Base-by-base conservation (phyloP, 2,329 filamentous ascomycete species). In the Fulvia fulva region DNA sequence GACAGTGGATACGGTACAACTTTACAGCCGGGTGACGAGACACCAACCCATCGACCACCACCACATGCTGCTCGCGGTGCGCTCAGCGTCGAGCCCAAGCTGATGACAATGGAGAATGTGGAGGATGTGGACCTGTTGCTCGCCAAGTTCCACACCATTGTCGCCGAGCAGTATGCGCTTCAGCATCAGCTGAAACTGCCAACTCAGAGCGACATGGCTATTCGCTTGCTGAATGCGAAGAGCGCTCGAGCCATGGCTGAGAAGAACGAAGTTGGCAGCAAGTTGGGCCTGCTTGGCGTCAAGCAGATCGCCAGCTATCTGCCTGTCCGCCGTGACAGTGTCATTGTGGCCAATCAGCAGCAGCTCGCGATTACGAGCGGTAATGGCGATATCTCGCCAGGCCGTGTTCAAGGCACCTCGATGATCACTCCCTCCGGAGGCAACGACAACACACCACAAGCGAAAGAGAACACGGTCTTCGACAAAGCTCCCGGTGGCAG, bases 111-210 rank as follows among this genome's bases (percentile, higher is more conserved):
- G 51, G 50, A 56, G 32, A 59, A 16, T 19, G 22, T 22, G 22
- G 32, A 53, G 22, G 41, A 58, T 21, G 21, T 51, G 12, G 43
- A 59, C n/a, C 19, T 56, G 43, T 53, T 60, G 25, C 56, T 52
- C 25, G 58, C 61, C 11, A 54, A 45, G 14, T 58, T 57, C 25
- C 54, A 58, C 26, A 52, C 50, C 14, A 19, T 60, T n/a, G 55
- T 55, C 14, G 61, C 61, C 12, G 55, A 63, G 50, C 53, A 56
- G 45, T 50, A 51, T 50, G 30, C 34, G 12, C 21, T 61, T n/a
- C 52, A 57, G 26, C 14, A 46, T 22, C 37, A 56, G 30, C 46
- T 59, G 14, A 26, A 41, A 5, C 14, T 37, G 6, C 19, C 45
- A 26, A 30, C 30, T 26, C 23, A 44, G 28, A 46, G 22, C 30